These are phyloP conservation scores for Aspergillus sp. DNA, from an alignment of 2,329 filamentous ascomycete genomes.

Conservation along the genomic window DNA sequence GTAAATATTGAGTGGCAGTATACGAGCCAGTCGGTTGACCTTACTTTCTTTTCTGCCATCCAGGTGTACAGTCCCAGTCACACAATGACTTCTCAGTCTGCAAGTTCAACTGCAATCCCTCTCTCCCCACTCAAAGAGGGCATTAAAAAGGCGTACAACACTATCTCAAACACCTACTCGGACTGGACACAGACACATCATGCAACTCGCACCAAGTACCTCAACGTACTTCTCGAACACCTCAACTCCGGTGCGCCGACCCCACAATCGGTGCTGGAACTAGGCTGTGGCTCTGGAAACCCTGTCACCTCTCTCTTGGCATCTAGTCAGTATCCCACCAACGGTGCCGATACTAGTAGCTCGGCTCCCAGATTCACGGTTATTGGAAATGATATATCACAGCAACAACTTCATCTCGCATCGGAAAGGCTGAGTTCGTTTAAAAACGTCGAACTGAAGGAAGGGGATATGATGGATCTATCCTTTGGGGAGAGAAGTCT, in stretches of 20 bases:
- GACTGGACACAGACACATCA: conserved; percentile 32
- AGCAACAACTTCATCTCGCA: conserved; percentile 32
- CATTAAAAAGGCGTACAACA: conserved; percentile 33
- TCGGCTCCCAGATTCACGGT: conserved; percentile 23
- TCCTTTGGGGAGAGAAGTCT: conserved; percentile 38
- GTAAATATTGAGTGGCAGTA: neutral
- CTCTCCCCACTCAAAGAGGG: neutral
- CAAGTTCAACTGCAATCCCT: neutral
- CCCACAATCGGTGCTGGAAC: conserved; percentile 36
- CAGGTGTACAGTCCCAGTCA: neutral
- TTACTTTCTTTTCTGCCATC: no score
- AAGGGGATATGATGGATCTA: conserved; percentile 46
- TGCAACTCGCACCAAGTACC: conserved; percentile 33
- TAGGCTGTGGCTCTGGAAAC: conserved; percentile 44
- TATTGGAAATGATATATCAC: conserved; percentile 46
- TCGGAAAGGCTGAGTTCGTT: conserved; percentile 30
- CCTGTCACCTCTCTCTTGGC: conserved; percentile 28
- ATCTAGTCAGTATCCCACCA: conserved; percentile 2
- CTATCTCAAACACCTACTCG: conserved; percentile 37
- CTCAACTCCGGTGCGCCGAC: conserved; percentile 5
- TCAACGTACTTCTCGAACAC: conserved; percentile 27
- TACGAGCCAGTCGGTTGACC: neutral
- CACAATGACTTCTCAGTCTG: no score
- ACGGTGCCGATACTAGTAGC: neutral
- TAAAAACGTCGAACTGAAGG: conserved; percentile 25